These are phyloP conservation scores for Amanita molliuscula DNA, from an alignment of 768 basidiomycete species.

Conservation along the genomic window DNA sequence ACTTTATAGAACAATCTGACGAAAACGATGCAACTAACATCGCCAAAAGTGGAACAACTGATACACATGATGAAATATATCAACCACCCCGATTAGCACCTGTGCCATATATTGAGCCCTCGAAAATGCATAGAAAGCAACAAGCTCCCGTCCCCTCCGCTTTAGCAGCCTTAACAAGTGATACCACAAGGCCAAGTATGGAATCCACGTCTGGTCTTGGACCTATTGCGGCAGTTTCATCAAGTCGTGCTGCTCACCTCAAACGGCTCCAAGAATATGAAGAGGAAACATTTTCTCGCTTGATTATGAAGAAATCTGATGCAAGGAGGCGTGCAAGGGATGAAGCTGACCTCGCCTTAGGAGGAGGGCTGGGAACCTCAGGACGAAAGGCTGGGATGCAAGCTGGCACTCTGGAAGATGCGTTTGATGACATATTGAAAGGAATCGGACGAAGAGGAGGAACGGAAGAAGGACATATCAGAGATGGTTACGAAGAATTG, in stretches of 20 bases:
- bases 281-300: slow-evolving; percentile 87
- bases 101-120: slow-evolving; percentile 60
- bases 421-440: slow-evolving; percentile 72
- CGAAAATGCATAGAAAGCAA: slow-evolving; percentile 37
- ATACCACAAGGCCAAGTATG: slow-evolving; percentile 56
- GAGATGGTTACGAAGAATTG: slow-evolving; percentile 80
- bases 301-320: slow-evolving; percentile 88
- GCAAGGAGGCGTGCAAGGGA: slow-evolving; percentile 59
- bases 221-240: slow-evolving; percentile 41
- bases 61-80: slow-evolving; percentile 46
- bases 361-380: slow-evolving; percentile 44
- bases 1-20: slow-evolving; percentile 39
- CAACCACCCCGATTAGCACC: slow-evolving; percentile 85
- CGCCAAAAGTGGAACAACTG: slow-evolving; percentile 9
- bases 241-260: slow-evolving; percentile 70
- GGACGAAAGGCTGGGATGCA: slow-evolving; percentile 44
- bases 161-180: slow-evolving; percentile 52
- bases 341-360: slow-evolving; percentile 82
- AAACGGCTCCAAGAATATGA: slow-evolving; percentile 81
- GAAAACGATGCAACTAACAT: slow-evolving; percentile 19
- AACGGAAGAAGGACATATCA: slow-evolving; percentile 21
- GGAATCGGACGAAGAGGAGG: slow-evolving; percentile 34
- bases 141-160: slow-evolving; percentile 54
- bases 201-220: slow-evolving; percentile 73
- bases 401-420: slow-evolving; percentile 70